Base-by-base conservation (phyloP, 2,329 filamentous ascomycete species). In the Hymenoscyphus scutula region DNA sequence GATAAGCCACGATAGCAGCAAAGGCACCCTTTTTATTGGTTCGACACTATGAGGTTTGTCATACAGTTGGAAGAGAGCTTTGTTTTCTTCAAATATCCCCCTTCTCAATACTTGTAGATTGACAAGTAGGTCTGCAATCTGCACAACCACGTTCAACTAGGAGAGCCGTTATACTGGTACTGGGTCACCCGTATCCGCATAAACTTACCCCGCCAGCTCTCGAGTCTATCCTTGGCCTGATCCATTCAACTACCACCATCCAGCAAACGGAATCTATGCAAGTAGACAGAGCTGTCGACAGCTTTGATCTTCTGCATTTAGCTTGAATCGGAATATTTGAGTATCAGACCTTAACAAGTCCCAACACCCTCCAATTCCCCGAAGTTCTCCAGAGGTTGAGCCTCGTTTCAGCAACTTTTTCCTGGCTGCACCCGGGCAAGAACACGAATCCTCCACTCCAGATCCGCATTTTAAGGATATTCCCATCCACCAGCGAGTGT, bases 361-460 rank as follows among this genome's bases (percentile, higher is more conserved):
- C 23, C 41, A 19, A 48, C 19, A 7, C n/a, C n/a, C 41, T 48
- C 23, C 3, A 25, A 48, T 23, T 48, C n/a, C 41, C 41, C 41
- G 41, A 48, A 48, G 41, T 48, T 48, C 41, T 23, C n/a, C 23
- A 23, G 41, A 48, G 41, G 23, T 48, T 48, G 41, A 8, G 19
- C 41, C 41, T 23, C 19, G 41, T 48, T 48, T 48, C 41, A 48
- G 19, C 41, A 48, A 10, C 19, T 48, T 25, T 48, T 48, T 48
- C 23, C 41, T 48, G 23, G 41, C 41, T 48, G n/a, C n/a, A n/a
- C n/a, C n/a, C n/a, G n/a, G n/a, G 41, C 8, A 17, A 48, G 41
- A 48, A 48, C 41, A 48, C 41, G 41, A 48, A 48, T 48, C 41
- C 41, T 45, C 41, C 41, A 48, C 41, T 48, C n/a, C 15, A 48